These are phyloP conservation scores for Fusarium robinianum DNA, from an alignment of 2,329 filamentous ascomycete species.

Conservation along the genomic window DNA sequence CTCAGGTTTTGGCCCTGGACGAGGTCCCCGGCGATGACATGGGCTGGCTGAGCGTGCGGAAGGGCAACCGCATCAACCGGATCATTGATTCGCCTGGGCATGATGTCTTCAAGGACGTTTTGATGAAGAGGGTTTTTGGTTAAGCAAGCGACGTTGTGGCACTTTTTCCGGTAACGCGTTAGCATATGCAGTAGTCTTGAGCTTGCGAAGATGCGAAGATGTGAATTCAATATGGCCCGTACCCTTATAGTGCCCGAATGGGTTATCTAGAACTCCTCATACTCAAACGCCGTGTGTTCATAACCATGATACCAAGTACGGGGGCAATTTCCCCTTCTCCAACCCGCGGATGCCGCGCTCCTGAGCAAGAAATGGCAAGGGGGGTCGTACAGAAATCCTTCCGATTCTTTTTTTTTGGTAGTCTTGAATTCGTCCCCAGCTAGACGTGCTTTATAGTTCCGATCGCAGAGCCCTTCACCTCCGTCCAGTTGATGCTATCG, in stretches of 20 bases:
- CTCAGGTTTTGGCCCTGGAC: slow-evolving; percentile 47
- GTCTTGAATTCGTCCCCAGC: neutral
- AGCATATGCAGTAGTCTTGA: slow-evolving; percentile 25
- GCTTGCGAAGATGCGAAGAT: slow-evolving; percentile 16
- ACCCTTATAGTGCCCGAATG: slow-evolving; percentile 30
- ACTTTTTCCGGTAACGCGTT: slow-evolving; percentile 5
- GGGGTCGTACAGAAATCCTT: slow-evolving; percentile 1
- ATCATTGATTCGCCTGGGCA: slow-evolving; percentile 72
- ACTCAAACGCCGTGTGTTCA: slow-evolving; percentile 35
- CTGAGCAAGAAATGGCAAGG: slow-evolving; percentile 24
- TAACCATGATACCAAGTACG: slow-evolving; percentile 17
- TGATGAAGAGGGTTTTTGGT: slow-evolving; percentile 70
- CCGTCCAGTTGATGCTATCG: slow-evolving; percentile 86
- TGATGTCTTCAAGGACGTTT: slow-evolving; percentile 65
- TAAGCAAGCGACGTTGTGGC: slow-evolving; percentile 16
- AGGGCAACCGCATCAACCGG: slow-evolving; percentile 80
- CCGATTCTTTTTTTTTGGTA: slow-evolving; percentile 4
- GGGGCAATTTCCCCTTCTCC: slow-evolving; percentile 4
- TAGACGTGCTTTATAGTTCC: slow-evolving; percentile 79
- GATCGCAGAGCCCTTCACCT: slow-evolving; percentile 84
- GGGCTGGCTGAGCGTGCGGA: slow-evolving; percentile 74
- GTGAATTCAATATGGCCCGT: slow-evolving; percentile 17
- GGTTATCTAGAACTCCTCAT: slow-evolving; percentile 37
- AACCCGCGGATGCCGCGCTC: slow-evolving; percentile 24
- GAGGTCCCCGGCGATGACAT: slow-evolving; percentile 70